Percentiles rank a stretch among this genome's conserved stretches.
These are phyloP conservation scores for Pezicula carpinea DNA, from an alignment of 2,329 filamentous ascomycete species.

Conservation along the genomic window DNA sequence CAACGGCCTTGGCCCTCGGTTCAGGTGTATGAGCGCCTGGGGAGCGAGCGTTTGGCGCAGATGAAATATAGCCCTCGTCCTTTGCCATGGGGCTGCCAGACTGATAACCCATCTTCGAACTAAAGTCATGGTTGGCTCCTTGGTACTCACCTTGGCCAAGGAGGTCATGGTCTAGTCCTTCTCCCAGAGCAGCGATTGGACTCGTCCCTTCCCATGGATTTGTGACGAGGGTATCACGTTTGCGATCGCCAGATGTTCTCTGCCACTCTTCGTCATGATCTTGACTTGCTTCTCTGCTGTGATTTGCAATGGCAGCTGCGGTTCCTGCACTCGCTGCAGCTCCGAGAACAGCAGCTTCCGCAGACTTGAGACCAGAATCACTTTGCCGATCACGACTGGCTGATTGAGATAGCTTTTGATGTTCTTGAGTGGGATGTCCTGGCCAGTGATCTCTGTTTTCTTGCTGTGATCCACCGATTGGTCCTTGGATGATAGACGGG, in stretches of 20 bases:
- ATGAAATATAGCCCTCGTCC: constrained; percentile 92
- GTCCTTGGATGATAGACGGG: constrained; percentile 76
- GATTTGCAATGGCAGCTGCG: constrained; percentile 45
- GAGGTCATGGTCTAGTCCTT: constrained; percentile 38
- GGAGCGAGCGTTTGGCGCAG: constrained; percentile 50
- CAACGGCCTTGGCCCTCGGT: constrained; percentile 35
- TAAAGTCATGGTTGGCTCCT: constrained; percentile 36
- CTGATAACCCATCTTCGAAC: constrained; percentile 25
- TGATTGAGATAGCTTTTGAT: constrained; percentile 10
- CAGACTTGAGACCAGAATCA: constrained; percentile 24
- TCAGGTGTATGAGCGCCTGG: constrained; percentile 42
- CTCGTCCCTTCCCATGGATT: constrained; percentile 64
- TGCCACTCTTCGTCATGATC: constrained; percentile 62
- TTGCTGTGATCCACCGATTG: constrained; percentile 43
- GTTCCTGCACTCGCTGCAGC: constrained; percentile 52
- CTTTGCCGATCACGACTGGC: constrained; percentile 9
- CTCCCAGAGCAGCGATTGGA: constrained; percentile 45
- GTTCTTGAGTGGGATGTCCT: constrained; percentile 48
- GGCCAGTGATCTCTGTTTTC: constrained; percentile 44
- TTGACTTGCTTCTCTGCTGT: constrained; percentile 50
- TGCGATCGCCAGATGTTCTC: constrained; percentile 56
- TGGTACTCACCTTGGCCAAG: constrained; percentile 32
- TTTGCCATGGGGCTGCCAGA: constrained; percentile 54
- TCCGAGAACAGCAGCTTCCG: constrained; percentile 33
- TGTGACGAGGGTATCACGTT: constrained; percentile 61